Conservation (phyloP, 306 rosid species). For the Styphnolobium japonicum region DNA sequence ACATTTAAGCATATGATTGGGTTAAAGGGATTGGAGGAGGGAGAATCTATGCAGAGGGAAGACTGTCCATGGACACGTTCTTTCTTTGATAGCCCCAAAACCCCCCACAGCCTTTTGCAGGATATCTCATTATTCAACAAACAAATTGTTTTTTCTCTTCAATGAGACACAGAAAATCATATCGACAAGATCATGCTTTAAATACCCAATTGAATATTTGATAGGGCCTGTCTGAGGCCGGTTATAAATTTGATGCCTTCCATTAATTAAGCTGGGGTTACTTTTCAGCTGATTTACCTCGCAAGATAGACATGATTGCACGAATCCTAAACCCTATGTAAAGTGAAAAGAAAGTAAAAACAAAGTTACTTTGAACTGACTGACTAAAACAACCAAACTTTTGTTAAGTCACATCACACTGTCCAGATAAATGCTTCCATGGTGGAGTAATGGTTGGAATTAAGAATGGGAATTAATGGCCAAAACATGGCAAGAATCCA, state of each 20-base stretch:
- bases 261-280: conserved; percentile 29
- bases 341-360: conserved; percentile 26
- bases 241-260: conserved; percentile 11
- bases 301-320: conserved; percentile 40
- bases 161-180: conserved; percentile 25
- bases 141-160: conserved; percentile 17
- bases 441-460: too few relatives aligned
- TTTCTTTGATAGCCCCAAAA: conserved; percentile 40
- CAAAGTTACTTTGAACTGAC: conserved; percentile 28
- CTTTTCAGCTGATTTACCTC: conserved; percentile 46
- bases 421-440: neutral
- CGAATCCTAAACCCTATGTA: conserved; percentile 36
- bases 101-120: conserved; percentile 49
- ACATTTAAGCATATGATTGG: conserved; percentile 42
- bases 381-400: conserved; percentile 22
- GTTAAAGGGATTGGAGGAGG: conserved; percentile 43
- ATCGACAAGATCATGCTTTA: conserved; percentile 32
- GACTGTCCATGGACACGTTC: conserved; percentile 59
- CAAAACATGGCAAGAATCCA: conserved; percentile 30
- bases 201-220: conserved; percentile 18
- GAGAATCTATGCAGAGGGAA: conserved; percentile 60
- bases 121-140: conserved; percentile 26
- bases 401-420: conserved; percentile 30
- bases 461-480: too few relatives aligned
- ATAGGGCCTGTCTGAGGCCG: neutral